Percentiles rank a stretch among this genome's conserved stretches.
phyloP scores from a whole-genome alignment of 2,329 filamentous ascomycete species.

The Fusarium decemcellulare region DNA sequence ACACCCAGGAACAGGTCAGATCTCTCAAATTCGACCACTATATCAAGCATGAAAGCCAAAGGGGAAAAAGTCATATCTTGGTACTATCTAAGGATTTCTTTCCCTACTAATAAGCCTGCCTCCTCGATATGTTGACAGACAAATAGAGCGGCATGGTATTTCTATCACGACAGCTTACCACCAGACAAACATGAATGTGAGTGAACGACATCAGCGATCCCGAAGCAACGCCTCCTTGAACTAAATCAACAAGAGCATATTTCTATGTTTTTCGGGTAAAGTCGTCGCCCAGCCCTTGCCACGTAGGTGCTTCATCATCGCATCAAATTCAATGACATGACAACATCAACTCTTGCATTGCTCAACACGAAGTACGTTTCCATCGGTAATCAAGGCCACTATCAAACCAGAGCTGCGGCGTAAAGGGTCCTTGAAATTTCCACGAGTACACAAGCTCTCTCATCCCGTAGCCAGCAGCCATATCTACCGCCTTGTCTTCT shows the following conservation, averaged over 20 bases:
- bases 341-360: background rate
- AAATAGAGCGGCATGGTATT: too few species aligned
- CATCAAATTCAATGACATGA: background rate
- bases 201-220: too few species aligned
- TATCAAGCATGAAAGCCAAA: too few species aligned
- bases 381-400: slow-evolving; percentile 60
- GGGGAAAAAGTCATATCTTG: too few species aligned
- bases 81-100: too few species aligned
- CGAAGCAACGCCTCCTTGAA: too few species aligned
- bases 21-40: too few species aligned
- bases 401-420: slow-evolving; percentile 61
- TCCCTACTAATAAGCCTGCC: too few species aligned
- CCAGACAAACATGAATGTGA: too few species aligned
- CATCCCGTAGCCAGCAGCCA: slow-evolving; percentile 47
- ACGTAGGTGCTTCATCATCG: background rate
- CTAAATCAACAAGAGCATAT: background rate
- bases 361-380: slow-evolving; percentile 36
- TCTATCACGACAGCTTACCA: too few species aligned
- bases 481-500: slow-evolving; percentile 57
- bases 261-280: background rate
- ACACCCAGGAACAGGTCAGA: background rate
- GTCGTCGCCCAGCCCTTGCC: background rate
- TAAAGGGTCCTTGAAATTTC: slow-evolving; percentile 60
- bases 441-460: slow-evolving; percentile 48
- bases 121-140: too few species aligned